Base-by-base conservation (phyloP, 345 rosid species). In the Heritiera littoralis region DNA sequence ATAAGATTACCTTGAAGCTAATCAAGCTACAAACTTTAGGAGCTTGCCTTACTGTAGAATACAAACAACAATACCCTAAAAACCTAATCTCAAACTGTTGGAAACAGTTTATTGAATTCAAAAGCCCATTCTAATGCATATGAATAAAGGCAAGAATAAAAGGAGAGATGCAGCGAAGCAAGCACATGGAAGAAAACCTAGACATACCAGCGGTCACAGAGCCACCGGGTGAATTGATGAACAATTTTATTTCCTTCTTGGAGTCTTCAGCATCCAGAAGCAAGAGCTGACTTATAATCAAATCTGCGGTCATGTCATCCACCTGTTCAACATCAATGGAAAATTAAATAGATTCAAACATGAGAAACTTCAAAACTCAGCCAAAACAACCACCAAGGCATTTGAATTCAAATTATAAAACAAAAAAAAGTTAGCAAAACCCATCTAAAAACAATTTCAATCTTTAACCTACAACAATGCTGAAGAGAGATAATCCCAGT, bases 161-260 rank as follows among this genome's bases (percentile, higher is more conserved):
- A 11, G 58, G 38, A 49, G 20, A 3, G 56, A 70, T 48, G 59
- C 58, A 48, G 10, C 41, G 41, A 49, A 6, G n/a, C 20, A 8
- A 74, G 66, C 66, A 1, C 49, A 48, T 49, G 28, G 28, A 40
- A 15, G 64, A 0, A 28, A 28, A 48, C 10, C 43, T 17, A 66
- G 6, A 64, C 77, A 40, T 87, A 95, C 99, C 99, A 38, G 97
- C 96, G 63, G 94, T 92, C 28, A 92, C 89, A 28, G 98, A 91
- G 76, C 99, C 99, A 84, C 99, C 99, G 0, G 99, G 96, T 38
- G 98, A 92, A 83, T 95, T 92, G 80, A 93, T 95, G 67, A 95
- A 92, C 80, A 95, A 74, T 6, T 78, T 92, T 72, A 95, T 95
- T 72, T 93, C 99, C 84, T 90, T 88, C 73, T 83, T 85, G 0